Percentiles rank a stretch among this genome's conserved stretches.
phyloP scores from a whole-genome alignment of 2,329 filamentous ascomycete genomes.

The Gyromitra esculenta region DNA sequence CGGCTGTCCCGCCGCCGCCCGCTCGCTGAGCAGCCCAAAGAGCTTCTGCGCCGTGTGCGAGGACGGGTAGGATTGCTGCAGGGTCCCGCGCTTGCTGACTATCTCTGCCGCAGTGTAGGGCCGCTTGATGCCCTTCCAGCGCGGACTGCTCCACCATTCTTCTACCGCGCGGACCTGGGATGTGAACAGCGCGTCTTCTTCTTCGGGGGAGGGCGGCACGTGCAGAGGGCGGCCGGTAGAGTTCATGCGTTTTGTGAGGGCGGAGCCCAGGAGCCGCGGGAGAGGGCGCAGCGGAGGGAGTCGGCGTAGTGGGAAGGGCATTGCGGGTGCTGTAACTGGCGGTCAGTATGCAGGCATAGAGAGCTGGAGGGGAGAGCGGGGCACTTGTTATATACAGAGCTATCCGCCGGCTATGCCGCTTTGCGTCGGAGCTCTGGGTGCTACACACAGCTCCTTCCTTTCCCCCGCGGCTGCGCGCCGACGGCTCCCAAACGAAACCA shows the following conservation, averaged over 20 bases:
- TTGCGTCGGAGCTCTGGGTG: constrained; percentile 34
- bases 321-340: background rate
- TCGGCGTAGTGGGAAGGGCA: constrained; percentile 38
- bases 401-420: constrained; percentile 26
- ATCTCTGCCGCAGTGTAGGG: constrained; percentile 92
- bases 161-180: constrained; percentile 85
- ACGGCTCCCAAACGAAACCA: background rate
- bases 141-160: constrained; percentile 86
- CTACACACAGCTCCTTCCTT: background rate
- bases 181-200: constrained; percentile 84
- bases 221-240: constrained; percentile 47
- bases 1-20: constrained; percentile 80
- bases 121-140: constrained; percentile 88
- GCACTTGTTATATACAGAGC: background rate
- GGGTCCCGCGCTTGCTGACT: constrained; percentile 88
- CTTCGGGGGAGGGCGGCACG: constrained; percentile 51
- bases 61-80: constrained; percentile 88
- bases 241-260: constrained; percentile 32
- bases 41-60: constrained; percentile 95
- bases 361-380: background rate
- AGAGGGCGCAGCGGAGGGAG: constrained; percentile 45
- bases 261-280: constrained; percentile 39
- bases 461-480: constrained; percentile 19
- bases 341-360: background rate
- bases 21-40: constrained; percentile 85